These are phyloP conservation scores for Medicago lupulina DNA, from an alignment of 306 rosid species.

Conservation along the genomic window DNA sequence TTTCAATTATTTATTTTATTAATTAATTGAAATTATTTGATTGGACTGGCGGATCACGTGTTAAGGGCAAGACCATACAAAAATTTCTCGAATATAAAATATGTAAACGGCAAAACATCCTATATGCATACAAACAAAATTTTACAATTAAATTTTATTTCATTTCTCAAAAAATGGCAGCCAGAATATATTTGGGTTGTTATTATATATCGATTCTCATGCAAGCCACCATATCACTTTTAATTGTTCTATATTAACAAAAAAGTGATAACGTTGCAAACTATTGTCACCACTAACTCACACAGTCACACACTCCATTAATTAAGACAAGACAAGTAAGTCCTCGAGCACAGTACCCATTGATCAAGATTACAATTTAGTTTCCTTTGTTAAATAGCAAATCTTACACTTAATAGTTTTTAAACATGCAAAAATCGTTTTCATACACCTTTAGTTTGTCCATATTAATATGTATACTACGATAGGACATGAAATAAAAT, in stretches of 20 bases:
- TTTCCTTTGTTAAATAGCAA: slow-evolving; percentile 29
- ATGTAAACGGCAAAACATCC: too few relatives aligned
- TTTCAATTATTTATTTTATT: too few relatives aligned
- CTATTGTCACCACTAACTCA: neutral
- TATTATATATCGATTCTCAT: neutral
- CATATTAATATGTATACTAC: neutral
- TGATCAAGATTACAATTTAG: neutral
- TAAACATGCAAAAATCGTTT: slow-evolving; percentile 32
- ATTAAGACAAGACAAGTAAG: neutral
- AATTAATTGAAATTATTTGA: too few relatives aligned
- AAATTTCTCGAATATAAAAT: too few relatives aligned
- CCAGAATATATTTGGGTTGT: too few relatives aligned
- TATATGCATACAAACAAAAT: too few relatives aligned
- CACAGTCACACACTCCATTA: neutral
- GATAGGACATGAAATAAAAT: slow-evolving; percentile 8
- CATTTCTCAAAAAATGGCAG: too few relatives aligned
- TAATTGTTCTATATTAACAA: neutral
- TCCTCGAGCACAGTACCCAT: slow-evolving; percentile 52
- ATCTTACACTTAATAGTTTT: slow-evolving; percentile 4
- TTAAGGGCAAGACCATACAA: too few relatives aligned
- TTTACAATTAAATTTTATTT: too few relatives aligned
- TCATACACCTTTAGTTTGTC: slow-evolving; percentile 40
- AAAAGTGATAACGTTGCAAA: neutral
- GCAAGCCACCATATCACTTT: neutral
- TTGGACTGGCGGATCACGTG: too few relatives aligned